A percentile compares a stretch with the other conserved stretches of the same genome.
Conservation (phyloP, 352 stramenopile genomes). For the Thraustochytrium striatum region DNA sequence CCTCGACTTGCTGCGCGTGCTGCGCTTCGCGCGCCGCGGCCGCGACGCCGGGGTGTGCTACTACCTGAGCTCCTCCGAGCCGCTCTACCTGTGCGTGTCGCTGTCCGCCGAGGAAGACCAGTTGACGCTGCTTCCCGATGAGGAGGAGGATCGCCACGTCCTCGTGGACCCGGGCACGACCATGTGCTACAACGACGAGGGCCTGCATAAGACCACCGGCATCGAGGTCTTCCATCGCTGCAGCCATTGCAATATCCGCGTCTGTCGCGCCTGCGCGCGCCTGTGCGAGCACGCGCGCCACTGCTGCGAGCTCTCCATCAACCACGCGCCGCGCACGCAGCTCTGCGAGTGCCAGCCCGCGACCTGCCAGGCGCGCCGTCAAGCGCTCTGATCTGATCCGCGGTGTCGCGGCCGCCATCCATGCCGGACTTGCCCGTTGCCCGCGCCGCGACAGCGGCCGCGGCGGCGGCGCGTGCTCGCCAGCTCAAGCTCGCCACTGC, state of each 20-base stretch:
- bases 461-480: too few relatives aligned
- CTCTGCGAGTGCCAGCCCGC: constrained; percentile 29
- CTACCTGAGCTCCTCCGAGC: constrained; percentile 53
- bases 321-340: not conserved
- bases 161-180: constrained; percentile 7
- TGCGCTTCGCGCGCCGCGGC: constrained; percentile 77
- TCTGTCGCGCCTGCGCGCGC: constrained; percentile 26
- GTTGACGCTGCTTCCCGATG: constrained; percentile 62
- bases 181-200: constrained; percentile 40
- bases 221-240: constrained; percentile 39
- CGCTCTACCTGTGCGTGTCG: constrained; percentile 73
- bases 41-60: constrained; percentile 73
- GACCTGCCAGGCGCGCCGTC: not conserved
- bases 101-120: constrained; percentile 85
- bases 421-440: too few relatives aligned
- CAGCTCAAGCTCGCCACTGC: too few relatives aligned
- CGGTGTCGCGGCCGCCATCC: not conserved
- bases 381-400: not conserved
- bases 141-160: not conserved
- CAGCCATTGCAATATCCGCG: not conserved
- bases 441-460: too few relatives aligned
- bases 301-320: constrained; percentile 20
- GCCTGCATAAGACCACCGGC: constrained; percentile 4
- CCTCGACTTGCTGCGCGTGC: constrained; percentile 68
- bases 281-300: not conserved